Percentiles rank a stretch among this genome's conserved stretches.
These are phyloP conservation scores for Geoglossum glabrum DNA, from an alignment of 495 filamentous ascomycete genomes.

Conservation along the genomic window DNA sequence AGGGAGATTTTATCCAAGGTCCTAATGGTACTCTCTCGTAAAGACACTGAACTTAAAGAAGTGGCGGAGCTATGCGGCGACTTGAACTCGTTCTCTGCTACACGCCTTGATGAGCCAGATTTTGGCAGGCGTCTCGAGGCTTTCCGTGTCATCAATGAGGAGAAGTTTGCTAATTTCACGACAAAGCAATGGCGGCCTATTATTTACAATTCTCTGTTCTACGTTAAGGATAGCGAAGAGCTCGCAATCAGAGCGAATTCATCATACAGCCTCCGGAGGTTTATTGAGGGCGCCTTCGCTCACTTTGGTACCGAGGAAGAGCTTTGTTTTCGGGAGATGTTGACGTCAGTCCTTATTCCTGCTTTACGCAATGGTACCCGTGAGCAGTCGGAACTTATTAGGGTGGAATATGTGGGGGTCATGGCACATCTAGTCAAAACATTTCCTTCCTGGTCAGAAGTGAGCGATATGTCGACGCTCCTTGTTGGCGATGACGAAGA, in stretches of 20 bases:
- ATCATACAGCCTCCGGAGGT: constrained; percentile 59
- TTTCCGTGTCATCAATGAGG: constrained; percentile 50
- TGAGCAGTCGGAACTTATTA: constrained; percentile 63
- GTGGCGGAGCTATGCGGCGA: constrained; percentile 53
- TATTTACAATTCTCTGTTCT: constrained; percentile 75
- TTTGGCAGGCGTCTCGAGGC: constrained; percentile 63
- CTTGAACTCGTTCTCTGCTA: constrained; percentile 54
- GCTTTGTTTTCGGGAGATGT: constrained; percentile 25
- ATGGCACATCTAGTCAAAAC: constrained; percentile 57
- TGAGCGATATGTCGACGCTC: constrained; percentile 56
- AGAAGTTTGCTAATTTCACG: constrained; percentile 29
- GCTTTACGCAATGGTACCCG: constrained; percentile 52
- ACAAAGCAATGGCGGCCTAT: constrained; percentile 80
- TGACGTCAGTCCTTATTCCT: constrained; percentile 46
- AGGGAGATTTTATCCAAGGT: constrained; percentile 52
- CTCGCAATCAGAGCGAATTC: constrained; percentile 71
- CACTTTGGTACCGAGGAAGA: constrained; percentile 19
- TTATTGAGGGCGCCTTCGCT: constrained; percentile 38
- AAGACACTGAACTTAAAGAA: constrained; percentile 35
- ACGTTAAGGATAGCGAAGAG: constrained; percentile 72
- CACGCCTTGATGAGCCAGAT: constrained; percentile 61
- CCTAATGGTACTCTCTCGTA: constrained; percentile 42
- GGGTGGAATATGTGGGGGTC: constrained; percentile 57
- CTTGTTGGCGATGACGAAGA: constrained; percentile 65
- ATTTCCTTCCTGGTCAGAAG: constrained; percentile 43